Conservation (phyloP, 495 filamentous ascomycete genomes). For the Saxophila tyrrhenica region DNA sequence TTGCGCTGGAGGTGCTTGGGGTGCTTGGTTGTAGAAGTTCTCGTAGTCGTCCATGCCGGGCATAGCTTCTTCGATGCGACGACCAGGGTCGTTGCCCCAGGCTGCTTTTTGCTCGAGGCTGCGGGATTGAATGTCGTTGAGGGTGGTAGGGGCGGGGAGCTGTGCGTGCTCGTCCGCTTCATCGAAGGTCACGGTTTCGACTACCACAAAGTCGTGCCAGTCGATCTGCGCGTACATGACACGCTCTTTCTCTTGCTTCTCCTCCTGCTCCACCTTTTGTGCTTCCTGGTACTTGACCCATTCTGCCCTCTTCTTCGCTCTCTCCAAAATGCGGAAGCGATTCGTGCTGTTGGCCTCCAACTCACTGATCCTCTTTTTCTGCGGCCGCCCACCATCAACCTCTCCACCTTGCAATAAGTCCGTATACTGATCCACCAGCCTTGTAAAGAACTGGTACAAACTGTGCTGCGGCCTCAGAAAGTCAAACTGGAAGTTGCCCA, state of each 20-base stretch:
- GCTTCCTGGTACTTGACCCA: slow-evolving; percentile 75
- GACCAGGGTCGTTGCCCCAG: slow-evolving; percentile 62
- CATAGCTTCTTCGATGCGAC: slow-evolving; percentile 93
- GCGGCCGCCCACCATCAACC: slow-evolving; percentile 51
- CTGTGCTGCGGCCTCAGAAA: slow-evolving; percentile 93
- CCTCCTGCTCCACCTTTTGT: slow-evolving; percentile 81
- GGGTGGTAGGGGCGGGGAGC: slow-evolving; percentile 77
- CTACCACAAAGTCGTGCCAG: slow-evolving; percentile 95
- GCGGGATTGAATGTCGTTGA: slow-evolving; percentile 82
- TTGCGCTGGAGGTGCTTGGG: slow-evolving; percentile 3
- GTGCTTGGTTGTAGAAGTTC: slow-evolving; percentile 1
- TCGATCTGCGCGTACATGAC: slow-evolving; percentile 84
- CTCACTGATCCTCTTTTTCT: slow-evolving; percentile 59
- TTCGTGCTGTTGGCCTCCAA: slow-evolving; percentile 66
- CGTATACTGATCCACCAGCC: slow-evolving; percentile 90
- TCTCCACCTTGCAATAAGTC: slow-evolving; percentile 62
- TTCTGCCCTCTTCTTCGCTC: slow-evolving; percentile 73
- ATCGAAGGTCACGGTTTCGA: slow-evolving; percentile 90
- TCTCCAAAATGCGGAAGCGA: slow-evolving; percentile 59
- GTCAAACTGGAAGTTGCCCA: slow-evolving; percentile 90
- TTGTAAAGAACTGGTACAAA: slow-evolving; percentile 86
- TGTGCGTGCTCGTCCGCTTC: slow-evolving; percentile 78
- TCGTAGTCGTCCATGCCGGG: slow-evolving; percentile 52
- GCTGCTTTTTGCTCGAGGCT: slow-evolving; percentile 89
- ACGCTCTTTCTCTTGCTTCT: slow-evolving; percentile 74